These are phyloP conservation scores for Candida piceae DNA, from an alignment of 805 yeast genomes.

Conservation along the genomic window DNA sequence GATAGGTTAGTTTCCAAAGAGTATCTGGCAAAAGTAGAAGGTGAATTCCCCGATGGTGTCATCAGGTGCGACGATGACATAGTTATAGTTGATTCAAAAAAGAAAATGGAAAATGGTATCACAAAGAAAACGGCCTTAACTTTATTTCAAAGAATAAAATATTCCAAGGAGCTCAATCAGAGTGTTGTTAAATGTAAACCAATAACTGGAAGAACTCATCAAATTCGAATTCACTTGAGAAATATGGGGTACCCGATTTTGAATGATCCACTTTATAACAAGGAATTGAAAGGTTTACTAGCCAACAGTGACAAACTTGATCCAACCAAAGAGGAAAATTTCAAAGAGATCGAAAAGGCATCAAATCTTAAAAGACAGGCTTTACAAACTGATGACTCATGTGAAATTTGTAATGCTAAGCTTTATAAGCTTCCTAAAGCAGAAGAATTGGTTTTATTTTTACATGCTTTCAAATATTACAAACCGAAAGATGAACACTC, in stretches of 20 bases:
- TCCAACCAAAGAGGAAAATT: constrained; percentile 5
- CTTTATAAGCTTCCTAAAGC: constrained; percentile 29
- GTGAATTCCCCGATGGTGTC: constrained; percentile 35
- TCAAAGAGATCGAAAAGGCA: constrained; percentile 7
- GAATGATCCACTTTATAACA: constrained; percentile 31
- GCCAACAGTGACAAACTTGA: constrained; percentile 6
- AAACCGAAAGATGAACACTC: constrained; percentile 14
- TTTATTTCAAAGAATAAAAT: constrained; percentile 25
- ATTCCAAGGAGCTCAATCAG: constrained; percentile 26
- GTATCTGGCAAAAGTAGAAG: constrained; percentile 41
- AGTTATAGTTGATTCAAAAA: constrained; percentile 27
- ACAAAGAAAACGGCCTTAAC: constrained; percentile 19
- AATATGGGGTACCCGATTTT: constrained; percentile 36
- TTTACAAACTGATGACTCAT: constrained; percentile 21
- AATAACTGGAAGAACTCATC: constrained; percentile 51
- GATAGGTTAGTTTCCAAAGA: constrained; percentile 31
- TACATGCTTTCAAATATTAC: constrained; percentile 43
- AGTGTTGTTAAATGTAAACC: constrained; percentile 47
- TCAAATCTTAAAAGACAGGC: constrained; percentile 12
- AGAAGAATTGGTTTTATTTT: constrained; percentile 34
- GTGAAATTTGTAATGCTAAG: constrained; percentile 32
- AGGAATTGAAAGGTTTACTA: constrained; percentile 6
- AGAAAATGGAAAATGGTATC: constrained; percentile 21
- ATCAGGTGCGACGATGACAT: constrained; percentile 36
- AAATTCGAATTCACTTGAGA: constrained; percentile 50